These are phyloP conservation scores for Hypoxylon sp. DNA, from an alignment of 2,329 filamentous ascomycete species.

Conservation along the genomic window DNA sequence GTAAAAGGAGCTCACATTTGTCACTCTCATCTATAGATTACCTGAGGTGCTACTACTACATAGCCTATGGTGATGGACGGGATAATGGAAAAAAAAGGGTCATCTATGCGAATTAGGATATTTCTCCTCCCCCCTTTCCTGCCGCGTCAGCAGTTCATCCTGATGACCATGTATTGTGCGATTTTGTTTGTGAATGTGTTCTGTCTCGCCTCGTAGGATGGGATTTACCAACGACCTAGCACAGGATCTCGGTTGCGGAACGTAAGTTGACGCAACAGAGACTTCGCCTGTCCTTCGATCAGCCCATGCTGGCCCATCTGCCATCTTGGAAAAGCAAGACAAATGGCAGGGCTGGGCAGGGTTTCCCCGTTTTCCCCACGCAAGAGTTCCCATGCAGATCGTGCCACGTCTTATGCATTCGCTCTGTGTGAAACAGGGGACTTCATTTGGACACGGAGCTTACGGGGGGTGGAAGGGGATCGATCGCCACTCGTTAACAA, in stretches of 20 bases:
- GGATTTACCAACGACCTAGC: no score
- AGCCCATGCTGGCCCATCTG: no score
- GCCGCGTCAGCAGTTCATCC: not conserved
- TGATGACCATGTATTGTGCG: not conserved
- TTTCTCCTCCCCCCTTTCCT: constrained; percentile 10
- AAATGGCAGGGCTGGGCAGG: constrained; percentile 24
- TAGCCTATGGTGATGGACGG: not conserved
- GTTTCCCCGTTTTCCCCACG: constrained; percentile 30
- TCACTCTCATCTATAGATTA: constrained; percentile 26
- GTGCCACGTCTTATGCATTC: constrained; percentile 34
- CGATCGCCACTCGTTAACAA: constrained; percentile 7
- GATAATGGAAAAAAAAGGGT: not conserved
- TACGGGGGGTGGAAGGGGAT: no score
- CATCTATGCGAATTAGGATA: constrained; percentile 24
- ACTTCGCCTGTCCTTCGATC: constrained; percentile 9
- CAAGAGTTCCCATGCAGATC: constrained; percentile 21
- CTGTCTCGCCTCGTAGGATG: no score
- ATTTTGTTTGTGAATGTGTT: not conserved
- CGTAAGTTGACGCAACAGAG: constrained; percentile 6
- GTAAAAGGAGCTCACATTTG: constrained; percentile 9
- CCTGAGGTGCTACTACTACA: constrained; percentile 16
- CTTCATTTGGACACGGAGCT: constrained; percentile 1
- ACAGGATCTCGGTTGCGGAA: no score
- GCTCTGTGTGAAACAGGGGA: constrained; percentile 12
- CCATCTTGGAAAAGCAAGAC: constrained; percentile 5